Percentiles rank a stretch among this genome's conserved stretches.
These are phyloP conservation scores for Nephelium lappaceum DNA, from an alignment of 345 rosid species.

Conservation along the genomic window DNA sequence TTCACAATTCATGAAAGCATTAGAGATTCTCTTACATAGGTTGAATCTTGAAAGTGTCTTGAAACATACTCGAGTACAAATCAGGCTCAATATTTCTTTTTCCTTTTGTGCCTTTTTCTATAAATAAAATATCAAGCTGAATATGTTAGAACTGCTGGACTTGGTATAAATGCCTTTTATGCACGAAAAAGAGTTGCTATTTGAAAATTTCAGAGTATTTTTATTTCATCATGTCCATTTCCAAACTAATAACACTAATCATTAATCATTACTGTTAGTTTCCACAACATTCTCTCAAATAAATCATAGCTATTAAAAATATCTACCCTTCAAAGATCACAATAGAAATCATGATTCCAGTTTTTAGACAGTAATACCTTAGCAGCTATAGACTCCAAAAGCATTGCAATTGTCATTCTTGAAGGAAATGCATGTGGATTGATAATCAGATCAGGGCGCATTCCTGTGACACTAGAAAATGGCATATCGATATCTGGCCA, in stretches of 20 bases:
- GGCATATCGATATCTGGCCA: conserved; percentile 99
- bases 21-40: neutral
- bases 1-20: too few relatives aligned
- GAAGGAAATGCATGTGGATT: conserved; percentile 99
- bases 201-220: neutral
- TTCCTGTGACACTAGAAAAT: conserved; percentile 90
- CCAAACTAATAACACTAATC: neutral
- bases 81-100: neutral
- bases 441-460: conserved; percentile 97
- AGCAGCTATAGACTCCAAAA: conserved; percentile 95
- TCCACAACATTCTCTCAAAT: neutral
- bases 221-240: neutral
- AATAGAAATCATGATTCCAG: conserved; percentile 11
- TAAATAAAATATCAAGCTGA: too few relatives aligned
- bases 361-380: conserved; percentile 50
- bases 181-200: neutral
- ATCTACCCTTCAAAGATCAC: neutral
- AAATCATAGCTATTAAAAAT: neutral
- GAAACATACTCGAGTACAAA: neutral
- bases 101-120: too few relatives aligned
- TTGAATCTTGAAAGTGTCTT: neutral
- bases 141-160: neutral
- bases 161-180: neutral
- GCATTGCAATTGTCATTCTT: conserved; percentile 98
- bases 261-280: too few relatives aligned